These are phyloP conservation scores for Acanthamoeba healyi DNA, from an alignment of 208 protist species.

Conservation along the genomic window DNA sequence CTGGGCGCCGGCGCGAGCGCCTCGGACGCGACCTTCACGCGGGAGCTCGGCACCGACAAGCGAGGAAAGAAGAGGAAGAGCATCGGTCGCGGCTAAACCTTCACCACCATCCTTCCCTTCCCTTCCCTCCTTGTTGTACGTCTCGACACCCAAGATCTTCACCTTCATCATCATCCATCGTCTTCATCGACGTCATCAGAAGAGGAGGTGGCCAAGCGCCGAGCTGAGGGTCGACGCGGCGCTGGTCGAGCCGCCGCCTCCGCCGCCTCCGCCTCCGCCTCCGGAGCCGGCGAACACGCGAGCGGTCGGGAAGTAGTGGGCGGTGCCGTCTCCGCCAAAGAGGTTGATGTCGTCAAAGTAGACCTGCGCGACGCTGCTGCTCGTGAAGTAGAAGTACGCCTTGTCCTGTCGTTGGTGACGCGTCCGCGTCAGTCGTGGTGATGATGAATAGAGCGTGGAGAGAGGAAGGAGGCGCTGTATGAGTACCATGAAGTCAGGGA, in stretches of 20 bases:
- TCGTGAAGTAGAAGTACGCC: slow-evolving; percentile 8
- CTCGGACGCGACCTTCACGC: slow-evolving; percentile 18
- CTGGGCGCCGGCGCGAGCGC: neutral
- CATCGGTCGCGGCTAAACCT: neutral
- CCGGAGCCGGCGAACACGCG: neutral
- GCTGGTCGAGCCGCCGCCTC: neutral
- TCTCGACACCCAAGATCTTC: no score
- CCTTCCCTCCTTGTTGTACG: no score
- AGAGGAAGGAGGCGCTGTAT: neutral
- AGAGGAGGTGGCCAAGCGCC: no score
- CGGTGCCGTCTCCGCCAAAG: neutral
- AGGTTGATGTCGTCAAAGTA: neutral
- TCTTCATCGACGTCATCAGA: no score
- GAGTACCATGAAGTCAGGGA: neutral
- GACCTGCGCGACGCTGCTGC: neutral
- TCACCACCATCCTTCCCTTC: no score
- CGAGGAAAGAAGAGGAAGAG: slow-evolving; percentile 55
- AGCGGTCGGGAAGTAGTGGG: neutral
- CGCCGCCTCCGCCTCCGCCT: no score
- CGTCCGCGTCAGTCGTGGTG: neutral
- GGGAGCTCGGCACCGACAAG: slow-evolving; percentile 24
- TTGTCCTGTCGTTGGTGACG: neutral
- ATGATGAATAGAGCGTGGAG: neutral
- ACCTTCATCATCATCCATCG: no score
- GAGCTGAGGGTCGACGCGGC: no score